Evolutionary conservation across 257 asterid species (phyloP).

Genomic region (Hygrophila difformis): DNA sequence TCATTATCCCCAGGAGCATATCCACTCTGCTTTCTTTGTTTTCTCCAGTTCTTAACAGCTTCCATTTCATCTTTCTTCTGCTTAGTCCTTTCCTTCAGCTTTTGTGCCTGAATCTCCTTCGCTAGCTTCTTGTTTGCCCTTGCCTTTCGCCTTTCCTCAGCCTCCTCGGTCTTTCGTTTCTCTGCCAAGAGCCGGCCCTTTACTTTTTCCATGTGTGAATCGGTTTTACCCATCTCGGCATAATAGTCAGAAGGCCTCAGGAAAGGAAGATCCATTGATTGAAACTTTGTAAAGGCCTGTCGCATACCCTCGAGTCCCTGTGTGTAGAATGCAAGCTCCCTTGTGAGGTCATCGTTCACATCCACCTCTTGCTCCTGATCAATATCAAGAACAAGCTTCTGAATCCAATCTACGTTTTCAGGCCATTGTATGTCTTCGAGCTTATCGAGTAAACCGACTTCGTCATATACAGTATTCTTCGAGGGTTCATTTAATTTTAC

Average conservation of each 20-base stretch:
- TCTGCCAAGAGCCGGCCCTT: conserved; percentile 77
- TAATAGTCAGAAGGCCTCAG: conserved; percentile 81
- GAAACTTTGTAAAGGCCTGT: conserved; percentile 50
- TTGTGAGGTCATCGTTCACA: conserved; percentile 68
- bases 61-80: conserved; percentile 90
- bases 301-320: conserved; percentile 85
- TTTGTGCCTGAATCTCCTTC: conserved; percentile 72
- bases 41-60: conserved; percentile 92
- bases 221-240: conserved; percentile 91
- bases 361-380: conserved; percentile 58
- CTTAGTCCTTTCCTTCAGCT: conserved; percentile 65
- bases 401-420: conserved; percentile 55
- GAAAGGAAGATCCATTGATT: conserved; percentile 51
- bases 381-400: conserved; percentile 55
- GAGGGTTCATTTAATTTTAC: conserved; percentile 65
- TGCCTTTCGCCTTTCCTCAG: conserved; percentile 81
- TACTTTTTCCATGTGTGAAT: conserved; percentile 82
- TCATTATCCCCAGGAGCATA: conserved; percentile 42
- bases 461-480: conserved; percentile 54
- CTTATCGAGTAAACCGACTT: conserved; percentile 65
- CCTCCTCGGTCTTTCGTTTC: conserved; percentile 69
- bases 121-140: conserved; percentile 85
- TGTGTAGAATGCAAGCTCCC: conserved; percentile 79
- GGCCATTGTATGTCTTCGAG: conserved; percentile 78
- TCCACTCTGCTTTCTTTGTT: conserved; percentile 75